Evolutionary conservation across 2,329 filamentous ascomycete genomes (phyloP).

Genomic region (Alternaria sp.): DNA sequence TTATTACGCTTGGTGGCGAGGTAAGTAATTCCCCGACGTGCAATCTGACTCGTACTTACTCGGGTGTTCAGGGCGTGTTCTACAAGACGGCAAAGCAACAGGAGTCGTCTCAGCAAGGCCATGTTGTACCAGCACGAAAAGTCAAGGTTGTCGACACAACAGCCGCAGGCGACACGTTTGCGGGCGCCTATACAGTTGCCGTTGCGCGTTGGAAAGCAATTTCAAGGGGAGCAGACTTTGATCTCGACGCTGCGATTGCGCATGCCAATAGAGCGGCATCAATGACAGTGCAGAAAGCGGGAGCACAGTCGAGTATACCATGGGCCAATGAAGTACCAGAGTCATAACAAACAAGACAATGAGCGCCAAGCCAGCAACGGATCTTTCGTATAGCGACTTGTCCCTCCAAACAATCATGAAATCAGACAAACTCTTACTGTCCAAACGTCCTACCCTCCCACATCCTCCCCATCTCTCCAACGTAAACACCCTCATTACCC

Average conservation of each 20-base stretch:
- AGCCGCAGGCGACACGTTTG: conserved; percentile 92
- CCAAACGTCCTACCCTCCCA: neutral
- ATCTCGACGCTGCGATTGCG: conserved; percentile 64
- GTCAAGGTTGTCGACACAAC: conserved; percentile 89
- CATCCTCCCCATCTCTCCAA: conserved; percentile 41
- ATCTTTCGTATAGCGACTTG: neutral
- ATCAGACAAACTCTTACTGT: too few species aligned
- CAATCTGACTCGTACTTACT: conserved; percentile 24
- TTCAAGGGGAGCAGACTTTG: conserved; percentile 50
- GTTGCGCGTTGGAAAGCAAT: conserved; percentile 61
- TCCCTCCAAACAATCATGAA: too few species aligned
- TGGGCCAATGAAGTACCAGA: conserved; percentile 63
- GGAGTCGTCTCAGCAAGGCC: conserved; percentile 51
- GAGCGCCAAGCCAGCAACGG: neutral
- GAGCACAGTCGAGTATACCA: conserved; percentile 71
- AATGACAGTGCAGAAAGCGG: conserved; percentile 68
- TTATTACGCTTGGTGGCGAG: conserved; percentile 82
- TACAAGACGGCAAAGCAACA: conserved; percentile 55
- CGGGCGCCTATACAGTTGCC: conserved; percentile 82
- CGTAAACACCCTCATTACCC: conserved; percentile 61
- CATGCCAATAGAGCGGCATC: conserved; percentile 69
- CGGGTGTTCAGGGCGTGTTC: conserved; percentile 43
- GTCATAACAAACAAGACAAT: conserved; percentile 3
- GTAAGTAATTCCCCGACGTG: conserved; percentile 52
- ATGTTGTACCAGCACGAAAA: conserved; percentile 67